Percentiles rank a stretch among this genome's conserved stretches.
phyloP scores from a whole-genome alignment of 2,329 filamentous ascomycete genomes.

The Plectosphaerella cucumerina region DNA sequence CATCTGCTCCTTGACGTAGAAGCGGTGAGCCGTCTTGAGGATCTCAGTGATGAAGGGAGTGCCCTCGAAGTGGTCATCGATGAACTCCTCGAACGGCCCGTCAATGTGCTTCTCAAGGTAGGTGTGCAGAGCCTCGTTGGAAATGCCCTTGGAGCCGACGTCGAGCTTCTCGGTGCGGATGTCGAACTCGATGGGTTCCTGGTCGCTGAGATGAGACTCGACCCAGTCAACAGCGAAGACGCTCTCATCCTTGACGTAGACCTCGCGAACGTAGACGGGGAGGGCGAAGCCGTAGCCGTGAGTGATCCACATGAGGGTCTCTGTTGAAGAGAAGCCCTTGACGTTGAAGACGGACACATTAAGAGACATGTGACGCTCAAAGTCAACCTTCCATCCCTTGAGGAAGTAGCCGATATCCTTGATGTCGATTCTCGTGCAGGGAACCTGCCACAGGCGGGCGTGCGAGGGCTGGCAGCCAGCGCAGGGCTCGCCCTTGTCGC shows the following conservation, averaged over 20 bases:
- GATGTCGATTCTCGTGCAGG: constrained; percentile 96
- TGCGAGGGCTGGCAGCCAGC: constrained; percentile 93
- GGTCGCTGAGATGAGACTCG: constrained; percentile 65
- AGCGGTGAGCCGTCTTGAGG: constrained; percentile 91
- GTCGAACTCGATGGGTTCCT: constrained; percentile 76
- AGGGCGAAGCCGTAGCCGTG: constrained; percentile 93
- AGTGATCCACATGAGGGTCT: constrained; percentile 81
- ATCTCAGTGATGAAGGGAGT: constrained; percentile 95
- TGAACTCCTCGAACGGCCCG: constrained; percentile 84
- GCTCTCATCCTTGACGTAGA: constrained; percentile 86
- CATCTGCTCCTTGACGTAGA: constrained; percentile 82
- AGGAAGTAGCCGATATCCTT: constrained; percentile 98
- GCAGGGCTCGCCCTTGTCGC: constrained; percentile 95
- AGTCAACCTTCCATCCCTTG: constrained; percentile 99
- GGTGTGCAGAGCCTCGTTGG: constrained; percentile 73
- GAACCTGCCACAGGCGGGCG: constrained; percentile 93
- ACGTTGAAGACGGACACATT: constrained; percentile 93
- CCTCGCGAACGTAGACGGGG: constrained; percentile 89
- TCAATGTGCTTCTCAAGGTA: constrained; percentile 96
- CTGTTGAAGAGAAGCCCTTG: constrained; percentile 71
- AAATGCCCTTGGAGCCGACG: constrained; percentile 85
- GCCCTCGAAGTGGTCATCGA: constrained; percentile 94
- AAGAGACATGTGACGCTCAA: constrained; percentile 81
- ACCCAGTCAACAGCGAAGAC: constrained; percentile 95
- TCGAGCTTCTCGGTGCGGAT: constrained; percentile 85